Conservation (phyloP, 1,284 basidiomycete genomes). For the Xerocomus nothofagi region DNA sequence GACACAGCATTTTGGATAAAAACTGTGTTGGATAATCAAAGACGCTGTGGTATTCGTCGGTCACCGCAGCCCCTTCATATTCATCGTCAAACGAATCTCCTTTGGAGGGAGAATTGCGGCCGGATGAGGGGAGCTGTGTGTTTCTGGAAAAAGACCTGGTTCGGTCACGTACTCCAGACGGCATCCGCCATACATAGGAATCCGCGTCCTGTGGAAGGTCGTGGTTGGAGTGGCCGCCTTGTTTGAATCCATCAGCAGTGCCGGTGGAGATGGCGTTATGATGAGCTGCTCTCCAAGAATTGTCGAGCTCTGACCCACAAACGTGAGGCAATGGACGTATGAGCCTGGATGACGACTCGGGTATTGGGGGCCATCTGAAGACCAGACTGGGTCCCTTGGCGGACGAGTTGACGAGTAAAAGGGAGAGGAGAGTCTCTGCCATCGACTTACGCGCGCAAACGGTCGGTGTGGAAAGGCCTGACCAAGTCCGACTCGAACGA, state of each 20-base stretch:
- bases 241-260: conserved; percentile 21
- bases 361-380: conserved; percentile 73
- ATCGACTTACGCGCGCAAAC: too few relatives aligned
- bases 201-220: conserved; percentile 33
- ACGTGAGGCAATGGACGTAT: conserved; percentile 57
- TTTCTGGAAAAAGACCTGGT: conserved; percentile 45
- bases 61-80: conserved; percentile 36
- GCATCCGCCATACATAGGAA: conserved; percentile 59
- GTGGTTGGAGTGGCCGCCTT: conserved; percentile 22
- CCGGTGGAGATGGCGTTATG: conserved; percentile 26
- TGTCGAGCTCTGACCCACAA: conserved; percentile 57
- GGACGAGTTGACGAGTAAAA: conserved; percentile 74
- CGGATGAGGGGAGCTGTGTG: conserved; percentile 41
- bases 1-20: conserved; percentile 81
- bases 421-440: conserved; percentile 71
- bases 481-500: too few relatives aligned
- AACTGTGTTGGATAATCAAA: conserved; percentile 84
- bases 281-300: conserved; percentile 68
- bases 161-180: conserved; percentile 42
- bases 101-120: conserved; percentile 45
- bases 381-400: conserved; percentile 72
- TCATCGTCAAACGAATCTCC: conserved; percentile 39
- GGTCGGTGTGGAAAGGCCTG: too few relatives aligned
- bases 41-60: conserved; percentile 62
- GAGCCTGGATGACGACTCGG: conserved; percentile 56